phyloP scores from a whole-genome alignment of 352 stramenopile genomes.

The Globisporangium yorkense region DNA sequence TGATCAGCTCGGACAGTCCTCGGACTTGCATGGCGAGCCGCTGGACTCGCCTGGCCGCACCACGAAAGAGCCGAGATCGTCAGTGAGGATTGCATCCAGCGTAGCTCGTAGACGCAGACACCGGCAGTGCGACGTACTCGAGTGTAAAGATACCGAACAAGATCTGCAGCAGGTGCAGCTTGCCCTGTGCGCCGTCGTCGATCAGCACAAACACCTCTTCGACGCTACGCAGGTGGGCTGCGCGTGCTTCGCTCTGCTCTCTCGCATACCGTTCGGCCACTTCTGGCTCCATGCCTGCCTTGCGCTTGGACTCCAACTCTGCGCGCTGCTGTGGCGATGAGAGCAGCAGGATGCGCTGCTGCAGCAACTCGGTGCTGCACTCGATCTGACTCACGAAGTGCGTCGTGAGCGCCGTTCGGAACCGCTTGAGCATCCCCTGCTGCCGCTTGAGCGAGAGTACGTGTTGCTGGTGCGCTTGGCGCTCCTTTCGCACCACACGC shows the following conservation, averaged over 20 bases:
- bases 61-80: background rate
- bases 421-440: slow-evolving; percentile 39
- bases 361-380: slow-evolving; percentile 44
- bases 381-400: slow-evolving; percentile 42
- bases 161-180: slow-evolving; percentile 48
- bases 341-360: slow-evolving; percentile 52
- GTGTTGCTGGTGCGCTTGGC: slow-evolving; percentile 31
- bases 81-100: background rate
- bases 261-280: slow-evolving; percentile 37
- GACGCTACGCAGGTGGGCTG: slow-evolving; percentile 30
- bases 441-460: slow-evolving; percentile 33
- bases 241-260: slow-evolving; percentile 13
- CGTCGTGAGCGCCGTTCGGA: slow-evolving; percentile 37
- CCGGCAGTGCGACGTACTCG: slow-evolving; percentile 28
- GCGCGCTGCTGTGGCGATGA: slow-evolving; percentile 39
- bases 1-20: slow-evolving; percentile 38
- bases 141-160: slow-evolving; percentile 50
- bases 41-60: slow-evolving; percentile 20
- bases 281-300: slow-evolving; percentile 41
- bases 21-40: slow-evolving; percentile 34
- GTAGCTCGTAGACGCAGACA: too few species aligned
- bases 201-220: slow-evolving; percentile 45
- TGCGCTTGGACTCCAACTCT: slow-evolving; percentile 28
- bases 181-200: slow-evolving; percentile 28
- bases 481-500: slow-evolving; percentile 22